A percentile compares a stretch with the other conserved stretches of the same genome.
Evolutionary conservation across 23 red algal genomes (phyloP).

Genomic region (Chondrus crispus): DNA sequence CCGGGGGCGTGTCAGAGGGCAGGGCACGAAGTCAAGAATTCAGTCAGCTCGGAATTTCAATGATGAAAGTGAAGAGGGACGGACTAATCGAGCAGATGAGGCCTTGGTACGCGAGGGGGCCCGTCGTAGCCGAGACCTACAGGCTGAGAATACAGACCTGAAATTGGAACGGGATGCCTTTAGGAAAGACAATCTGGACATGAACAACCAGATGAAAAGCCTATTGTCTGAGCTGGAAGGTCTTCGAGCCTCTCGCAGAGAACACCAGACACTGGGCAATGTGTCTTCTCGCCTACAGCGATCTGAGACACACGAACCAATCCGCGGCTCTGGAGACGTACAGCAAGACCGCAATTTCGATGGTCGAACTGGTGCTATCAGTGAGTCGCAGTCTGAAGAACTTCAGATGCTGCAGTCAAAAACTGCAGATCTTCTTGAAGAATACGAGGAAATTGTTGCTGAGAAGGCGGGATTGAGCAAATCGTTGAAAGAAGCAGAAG

Average conservation of each 20-base stretch:
- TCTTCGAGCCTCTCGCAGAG: background rate
- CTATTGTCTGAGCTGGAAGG: slow-evolving; percentile 13
- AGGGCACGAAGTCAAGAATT: background rate
- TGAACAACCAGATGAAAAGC: slow-evolving; percentile 39
- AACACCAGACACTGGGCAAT: background rate
- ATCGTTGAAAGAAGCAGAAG: background rate
- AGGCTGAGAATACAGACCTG: background rate
- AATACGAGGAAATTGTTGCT: background rate
- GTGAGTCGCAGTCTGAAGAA: background rate
- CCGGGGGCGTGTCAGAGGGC: background rate
- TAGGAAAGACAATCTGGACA: slow-evolving; percentile 3
- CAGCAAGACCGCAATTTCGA: background rate
- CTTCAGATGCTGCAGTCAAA: background rate
- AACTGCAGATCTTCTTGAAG: background rate
- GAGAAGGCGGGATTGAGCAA: slow-evolving; percentile 6
- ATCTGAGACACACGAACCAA: background rate
- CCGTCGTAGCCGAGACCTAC: background rate
- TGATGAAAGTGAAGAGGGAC: background rate
- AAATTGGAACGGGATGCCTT: background rate
- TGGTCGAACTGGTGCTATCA: background rate
- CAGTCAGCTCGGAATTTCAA: background rate
- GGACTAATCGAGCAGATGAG: background rate
- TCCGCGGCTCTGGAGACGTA: background rate
- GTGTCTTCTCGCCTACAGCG: background rate
- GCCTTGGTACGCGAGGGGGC: background rate